Conservation (phyloP, 73 alveolate species). For the Paraurostyla sp. region DNA sequence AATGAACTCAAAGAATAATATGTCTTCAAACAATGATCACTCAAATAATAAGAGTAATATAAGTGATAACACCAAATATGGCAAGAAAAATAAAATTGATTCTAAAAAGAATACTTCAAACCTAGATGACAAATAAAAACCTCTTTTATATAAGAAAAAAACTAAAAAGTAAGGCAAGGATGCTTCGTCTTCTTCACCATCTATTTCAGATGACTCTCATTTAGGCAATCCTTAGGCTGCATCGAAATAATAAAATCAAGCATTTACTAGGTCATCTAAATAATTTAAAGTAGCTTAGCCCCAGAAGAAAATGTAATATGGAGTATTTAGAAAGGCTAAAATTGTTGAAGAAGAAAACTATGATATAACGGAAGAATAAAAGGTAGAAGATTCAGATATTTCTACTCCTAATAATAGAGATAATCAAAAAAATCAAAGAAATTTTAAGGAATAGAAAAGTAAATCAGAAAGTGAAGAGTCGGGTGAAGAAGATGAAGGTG, state of each 20-base stretch:
- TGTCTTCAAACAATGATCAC: background rate
- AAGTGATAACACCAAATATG: background rate
- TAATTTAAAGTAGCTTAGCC: background rate
- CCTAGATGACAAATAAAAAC: background rate
- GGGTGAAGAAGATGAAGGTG: too few species aligned
- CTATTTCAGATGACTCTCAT: background rate
- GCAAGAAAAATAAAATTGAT: background rate
- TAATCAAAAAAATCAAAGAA: background rate
- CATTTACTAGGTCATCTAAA: background rate
- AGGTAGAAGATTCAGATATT: background rate
- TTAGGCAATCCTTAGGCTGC: background rate
- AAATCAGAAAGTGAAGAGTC: background rate
- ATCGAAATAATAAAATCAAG: background rate
- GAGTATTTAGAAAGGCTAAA: constrained; percentile 10
- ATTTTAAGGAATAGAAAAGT: background rate
- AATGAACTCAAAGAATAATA: background rate
- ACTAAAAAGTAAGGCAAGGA: background rate
- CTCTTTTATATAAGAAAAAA: background rate
- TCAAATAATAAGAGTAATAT: background rate
- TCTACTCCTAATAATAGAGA: background rate
- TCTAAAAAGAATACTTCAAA: background rate
- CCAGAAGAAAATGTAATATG: background rate
- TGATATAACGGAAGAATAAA: background rate
- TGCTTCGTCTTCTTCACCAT: background rate
- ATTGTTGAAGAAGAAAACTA: constrained; percentile 10